Percentiles rank a stretch among this genome's conserved stretches.
phyloP scores from a whole-genome alignment of 2,329 filamentous ascomycete genomes.

The Rhynchosporium graminicola region DNA sequence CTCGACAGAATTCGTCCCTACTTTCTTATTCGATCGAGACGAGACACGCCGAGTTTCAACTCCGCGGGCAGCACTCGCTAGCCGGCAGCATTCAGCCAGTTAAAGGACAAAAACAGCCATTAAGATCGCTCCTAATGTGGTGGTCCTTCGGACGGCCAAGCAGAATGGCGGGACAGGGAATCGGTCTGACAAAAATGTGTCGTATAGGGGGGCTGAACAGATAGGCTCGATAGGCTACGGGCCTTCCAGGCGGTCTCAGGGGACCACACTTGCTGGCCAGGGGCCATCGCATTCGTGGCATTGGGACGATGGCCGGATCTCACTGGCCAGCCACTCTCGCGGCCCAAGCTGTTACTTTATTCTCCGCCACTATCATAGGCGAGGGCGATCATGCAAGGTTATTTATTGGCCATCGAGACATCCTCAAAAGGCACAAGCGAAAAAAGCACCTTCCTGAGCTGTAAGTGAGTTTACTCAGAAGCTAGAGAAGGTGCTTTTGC shows the following conservation, averaged over 20 bases:
- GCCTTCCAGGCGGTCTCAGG: neutral
- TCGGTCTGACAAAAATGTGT: neutral
- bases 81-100: slow-evolving; percentile 17
- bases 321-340: slow-evolving; percentile 9
- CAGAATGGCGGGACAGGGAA: slow-evolving; percentile 12
- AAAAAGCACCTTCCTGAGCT: slow-evolving; percentile 7
- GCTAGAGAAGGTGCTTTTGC: neutral
- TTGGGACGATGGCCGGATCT: slow-evolving; percentile 15
- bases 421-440: slow-evolving; percentile 12
- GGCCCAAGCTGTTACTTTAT: slow-evolving; percentile 8
- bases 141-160: slow-evolving; percentile 24
- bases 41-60: slow-evolving; percentile 25
- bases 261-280: neutral
- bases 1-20: slow-evolving; percentile 6
- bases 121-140: slow-evolving; percentile 13
- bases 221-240: neutral
- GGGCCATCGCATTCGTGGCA: slow-evolving; percentile 7
- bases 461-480: neutral
- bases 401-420: slow-evolving; percentile 15
- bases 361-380: slow-evolving; percentile 24
- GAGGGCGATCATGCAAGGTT: slow-evolving; percentile 19
- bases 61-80: neutral
- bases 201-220: neutral
- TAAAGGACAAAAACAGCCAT: slow-evolving; percentile 7
- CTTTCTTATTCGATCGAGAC: slow-evolving; percentile 23